A percentile compares a stretch with the other conserved stretches of the same genome.
These are phyloP conservation scores for Poronia punctata DNA, from an alignment of 495 filamentous ascomycete genomes.

Conservation along the genomic window DNA sequence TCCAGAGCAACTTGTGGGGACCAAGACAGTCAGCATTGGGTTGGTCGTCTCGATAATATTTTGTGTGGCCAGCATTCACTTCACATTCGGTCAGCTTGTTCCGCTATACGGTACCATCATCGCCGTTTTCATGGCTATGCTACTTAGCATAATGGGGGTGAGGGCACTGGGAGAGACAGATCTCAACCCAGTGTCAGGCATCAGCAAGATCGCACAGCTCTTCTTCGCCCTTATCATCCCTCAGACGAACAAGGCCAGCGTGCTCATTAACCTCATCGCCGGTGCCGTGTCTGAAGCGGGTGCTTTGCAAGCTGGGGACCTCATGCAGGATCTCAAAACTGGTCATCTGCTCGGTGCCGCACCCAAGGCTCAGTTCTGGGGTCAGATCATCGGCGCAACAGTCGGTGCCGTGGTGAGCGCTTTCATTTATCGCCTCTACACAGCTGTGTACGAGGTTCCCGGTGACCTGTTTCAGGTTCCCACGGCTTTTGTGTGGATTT, in stretches of 20 bases:
- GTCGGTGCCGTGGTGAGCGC: constrained; percentile 86
- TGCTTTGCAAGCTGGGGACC: constrained; percentile 89
- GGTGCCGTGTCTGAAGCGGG: constrained; percentile 85
- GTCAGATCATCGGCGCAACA: constrained; percentile 83
- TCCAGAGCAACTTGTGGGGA: constrained; percentile 71
- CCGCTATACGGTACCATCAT: constrained; percentile 69
- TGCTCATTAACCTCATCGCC: constrained; percentile 88
- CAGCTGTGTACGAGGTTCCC: constrained; percentile 78
- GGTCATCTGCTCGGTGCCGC: constrained; percentile 88
- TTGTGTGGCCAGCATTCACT: constrained; percentile 72
- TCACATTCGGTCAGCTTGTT: constrained; percentile 65
- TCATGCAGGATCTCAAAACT: constrained; percentile 98
- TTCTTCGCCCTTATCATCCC: constrained; percentile 85
- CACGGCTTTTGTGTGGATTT: constrained; percentile 93
- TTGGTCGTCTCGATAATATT: constrained; percentile 69
- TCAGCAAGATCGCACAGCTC: constrained; percentile 92
- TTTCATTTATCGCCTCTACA: constrained; percentile 86
- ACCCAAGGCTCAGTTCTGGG: constrained; percentile 93
- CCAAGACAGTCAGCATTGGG: constrained; percentile 61
- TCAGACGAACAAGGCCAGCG: constrained; percentile 62
- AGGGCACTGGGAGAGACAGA: constrained; percentile 93
- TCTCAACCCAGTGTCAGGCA: constrained; percentile 92
- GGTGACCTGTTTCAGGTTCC: constrained; percentile 88
- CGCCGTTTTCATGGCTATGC: constrained; percentile 78
- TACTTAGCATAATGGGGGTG: constrained; percentile 93